phyloP scores from a whole-genome alignment of 2,329 filamentous ascomycete genomes.

The Colletotrichum destructivum region DNA sequence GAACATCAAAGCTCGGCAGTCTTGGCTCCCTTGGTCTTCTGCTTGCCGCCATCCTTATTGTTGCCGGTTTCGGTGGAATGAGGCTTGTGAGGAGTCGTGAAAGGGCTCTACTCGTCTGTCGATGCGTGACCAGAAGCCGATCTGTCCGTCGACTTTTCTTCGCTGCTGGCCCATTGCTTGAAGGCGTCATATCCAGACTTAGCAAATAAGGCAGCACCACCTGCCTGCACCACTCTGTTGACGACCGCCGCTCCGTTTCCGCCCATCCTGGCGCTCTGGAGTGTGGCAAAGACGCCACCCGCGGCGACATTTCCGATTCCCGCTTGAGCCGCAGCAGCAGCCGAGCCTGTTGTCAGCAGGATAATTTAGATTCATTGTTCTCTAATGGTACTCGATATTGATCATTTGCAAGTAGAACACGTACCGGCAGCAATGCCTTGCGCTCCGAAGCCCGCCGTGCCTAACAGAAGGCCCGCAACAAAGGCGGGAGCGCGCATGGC shows the following conservation, averaged over 20 bases:
- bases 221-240: neutral
- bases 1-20: too few species aligned
- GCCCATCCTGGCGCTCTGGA: neutral
- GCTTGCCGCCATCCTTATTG: too few species aligned
- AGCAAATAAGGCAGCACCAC: neutral
- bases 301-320: constrained; percentile 12
- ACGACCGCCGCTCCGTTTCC: neutral
- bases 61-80: too few species aligned
- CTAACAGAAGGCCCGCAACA: neutral
- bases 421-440: constrained; percentile 2
- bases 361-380: neutral
- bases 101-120: neutral
- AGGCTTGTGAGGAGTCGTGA: too few species aligned
- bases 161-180: neutral
- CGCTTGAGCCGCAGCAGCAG: neutral
- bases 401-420: neutral
- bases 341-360: neutral
- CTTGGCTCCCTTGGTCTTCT: neutral
- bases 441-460: neutral
- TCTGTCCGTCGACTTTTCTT: neutral
- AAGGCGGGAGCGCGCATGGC: neutral
- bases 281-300: neutral
- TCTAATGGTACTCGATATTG: too few species aligned
- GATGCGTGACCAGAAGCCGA: neutral
- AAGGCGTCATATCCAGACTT: neutral